Conservation (phyloP, 768 basidiomycete species). For the Gymnopilus dilepis region DNA sequence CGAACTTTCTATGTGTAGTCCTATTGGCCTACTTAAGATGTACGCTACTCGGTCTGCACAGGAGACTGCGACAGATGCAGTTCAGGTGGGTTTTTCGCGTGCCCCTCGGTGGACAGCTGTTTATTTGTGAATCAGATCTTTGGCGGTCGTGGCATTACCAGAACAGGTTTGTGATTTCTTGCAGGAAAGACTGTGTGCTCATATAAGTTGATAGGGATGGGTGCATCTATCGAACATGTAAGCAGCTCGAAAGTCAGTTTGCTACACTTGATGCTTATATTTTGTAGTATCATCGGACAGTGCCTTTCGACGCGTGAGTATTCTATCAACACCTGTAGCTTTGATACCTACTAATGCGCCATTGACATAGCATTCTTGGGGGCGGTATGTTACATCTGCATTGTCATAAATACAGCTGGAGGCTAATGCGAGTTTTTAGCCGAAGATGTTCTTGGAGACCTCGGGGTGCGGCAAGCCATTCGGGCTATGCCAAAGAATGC, state of each 20-base stretch:
- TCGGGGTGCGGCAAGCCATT: conserved; percentile 84
- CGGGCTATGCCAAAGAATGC: conserved; percentile 75
- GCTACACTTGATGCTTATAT: conserved; percentile 7
- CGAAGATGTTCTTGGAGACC: conserved; percentile 80
- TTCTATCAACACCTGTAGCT: neutral
- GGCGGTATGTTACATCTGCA: conserved; percentile 48
- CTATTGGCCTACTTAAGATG: conserved; percentile 76
- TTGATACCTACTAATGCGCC: neutral
- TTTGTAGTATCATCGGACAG: conserved; percentile 63
- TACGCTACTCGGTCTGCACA: conserved; percentile 64
- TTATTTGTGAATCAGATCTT: too few relatives aligned
- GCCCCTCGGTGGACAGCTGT: too few relatives aligned
- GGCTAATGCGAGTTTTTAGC: conserved; percentile 41
- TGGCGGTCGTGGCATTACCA: conserved; percentile 87
- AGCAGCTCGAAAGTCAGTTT: conserved; percentile 25
- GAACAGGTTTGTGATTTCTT: conserved; percentile 60
- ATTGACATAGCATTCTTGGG: conserved; percentile 56
- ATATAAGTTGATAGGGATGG: conserved; percentile 48
- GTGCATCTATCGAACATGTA: conserved; percentile 70
- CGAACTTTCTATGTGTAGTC: conserved; percentile 38
- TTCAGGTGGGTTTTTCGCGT: conserved; percentile 49
- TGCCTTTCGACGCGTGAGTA: conserved; percentile 65
- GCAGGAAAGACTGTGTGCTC: conserved; percentile 9
- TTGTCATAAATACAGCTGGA: neutral
- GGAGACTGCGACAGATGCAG: conserved; percentile 71